phyloP scores from a whole-genome alignment of 345 rosid genomes.

The Litchi chinensis region DNA sequence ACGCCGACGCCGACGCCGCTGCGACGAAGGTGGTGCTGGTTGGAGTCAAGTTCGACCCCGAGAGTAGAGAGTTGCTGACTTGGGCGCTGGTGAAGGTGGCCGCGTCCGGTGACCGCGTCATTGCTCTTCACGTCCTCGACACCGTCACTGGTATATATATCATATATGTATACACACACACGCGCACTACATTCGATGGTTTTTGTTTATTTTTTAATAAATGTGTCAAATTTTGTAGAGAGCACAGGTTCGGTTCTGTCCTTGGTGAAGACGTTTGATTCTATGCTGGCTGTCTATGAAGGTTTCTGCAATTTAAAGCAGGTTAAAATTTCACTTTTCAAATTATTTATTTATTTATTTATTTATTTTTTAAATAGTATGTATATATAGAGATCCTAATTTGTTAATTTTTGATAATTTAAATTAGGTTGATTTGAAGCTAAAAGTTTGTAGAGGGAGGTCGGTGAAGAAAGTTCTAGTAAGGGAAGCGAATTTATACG shows the following conservation, averaged over 20 bases:
- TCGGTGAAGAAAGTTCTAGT: conserved; percentile 68
- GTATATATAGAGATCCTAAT: neutral
- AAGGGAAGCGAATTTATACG: conserved; percentile 64
- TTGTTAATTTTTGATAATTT: neutral
- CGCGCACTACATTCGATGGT: neutral
- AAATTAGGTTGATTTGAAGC: conserved; percentile 83
- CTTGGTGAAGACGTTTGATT: conserved; percentile 76
- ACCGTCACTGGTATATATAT: conserved; percentile 40
- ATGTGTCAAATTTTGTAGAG: conserved; percentile 37
- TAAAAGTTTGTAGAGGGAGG: conserved; percentile 80
- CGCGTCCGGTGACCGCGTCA: conserved; percentile 73
- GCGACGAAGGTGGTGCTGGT: conserved; percentile 54
- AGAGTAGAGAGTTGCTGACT: conserved; percentile 76
- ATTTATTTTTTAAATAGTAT: neutral
- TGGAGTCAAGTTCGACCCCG: conserved; percentile 73
- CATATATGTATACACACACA: neutral
- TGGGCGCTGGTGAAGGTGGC: conserved; percentile 89
- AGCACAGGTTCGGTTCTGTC: conserved; percentile 71
- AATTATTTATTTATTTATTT: neutral
- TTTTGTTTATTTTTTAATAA: neutral
- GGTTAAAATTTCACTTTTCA: conserved; percentile 32
- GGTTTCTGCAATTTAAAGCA: conserved; percentile 97
- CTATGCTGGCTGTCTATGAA: conserved; percentile 76
- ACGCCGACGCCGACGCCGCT: conserved; percentile 20
- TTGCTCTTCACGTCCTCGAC: conserved; percentile 88